These are phyloP conservation scores for Arthonia radiata DNA, from an alignment of 495 filamentous ascomycete species.

Conservation along the genomic window DNA sequence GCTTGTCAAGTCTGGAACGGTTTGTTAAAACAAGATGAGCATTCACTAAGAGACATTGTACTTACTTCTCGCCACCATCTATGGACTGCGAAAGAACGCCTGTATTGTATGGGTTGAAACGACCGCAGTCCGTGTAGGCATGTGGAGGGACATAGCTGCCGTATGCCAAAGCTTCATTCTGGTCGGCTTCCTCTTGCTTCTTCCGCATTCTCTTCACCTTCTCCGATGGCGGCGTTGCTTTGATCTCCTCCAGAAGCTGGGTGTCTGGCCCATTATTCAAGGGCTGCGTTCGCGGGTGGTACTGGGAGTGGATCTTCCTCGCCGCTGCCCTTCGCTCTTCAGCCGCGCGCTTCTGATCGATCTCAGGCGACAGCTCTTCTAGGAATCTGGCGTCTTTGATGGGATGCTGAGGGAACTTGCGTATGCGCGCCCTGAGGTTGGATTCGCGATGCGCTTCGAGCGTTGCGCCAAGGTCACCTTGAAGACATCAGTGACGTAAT, in stretches of 20 bases:
- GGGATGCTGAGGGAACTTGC: slow-evolving; percentile 8
- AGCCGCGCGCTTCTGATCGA: background rate
- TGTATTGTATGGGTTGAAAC: too few species aligned
- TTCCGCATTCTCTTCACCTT: background rate
- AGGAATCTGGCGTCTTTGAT: slow-evolving; percentile 3
- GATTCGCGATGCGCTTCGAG: slow-evolving; percentile 25
- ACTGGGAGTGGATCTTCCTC: too few species aligned
- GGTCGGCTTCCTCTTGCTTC: too few species aligned
- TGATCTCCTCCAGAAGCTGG: slow-evolving; percentile 1
- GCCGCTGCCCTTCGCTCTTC: slow-evolving; percentile 1
- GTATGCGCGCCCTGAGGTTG: slow-evolving; percentile 22
- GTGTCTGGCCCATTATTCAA: background rate
- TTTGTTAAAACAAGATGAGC: background rate
- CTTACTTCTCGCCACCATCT: too few species aligned
- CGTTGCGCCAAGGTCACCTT: slow-evolving; percentile 16
- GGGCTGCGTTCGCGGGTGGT: too few species aligned
- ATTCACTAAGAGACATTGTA: too few species aligned
- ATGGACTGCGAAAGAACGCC: too few species aligned
- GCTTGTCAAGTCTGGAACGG: background rate
- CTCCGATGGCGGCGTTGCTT: background rate
- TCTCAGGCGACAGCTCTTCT: slow-evolving; percentile 1
- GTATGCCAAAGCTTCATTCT: too few species aligned
- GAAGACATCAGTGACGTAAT: too few species aligned
- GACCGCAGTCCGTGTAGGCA: too few species aligned
- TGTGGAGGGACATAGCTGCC: too few species aligned